Base-by-base conservation (phyloP, 2,329 filamentous ascomycete genomes). In the Monosporascus ibericus region DNA sequence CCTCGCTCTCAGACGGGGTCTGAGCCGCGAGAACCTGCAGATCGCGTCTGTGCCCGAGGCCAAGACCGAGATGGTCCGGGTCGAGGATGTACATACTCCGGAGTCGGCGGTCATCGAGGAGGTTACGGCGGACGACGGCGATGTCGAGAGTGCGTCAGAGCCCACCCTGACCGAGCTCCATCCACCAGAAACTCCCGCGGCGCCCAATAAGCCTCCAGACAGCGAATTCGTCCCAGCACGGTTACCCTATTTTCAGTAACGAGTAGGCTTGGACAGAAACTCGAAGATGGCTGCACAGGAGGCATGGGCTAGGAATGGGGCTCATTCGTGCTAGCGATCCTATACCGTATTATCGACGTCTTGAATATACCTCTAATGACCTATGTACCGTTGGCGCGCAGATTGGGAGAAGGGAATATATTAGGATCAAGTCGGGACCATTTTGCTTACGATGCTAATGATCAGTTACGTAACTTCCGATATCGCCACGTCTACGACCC, bases 211-310 rank as follows among this genome's bases (percentile, higher is more conserved):
- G 18, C 25, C 56, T 18, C 22, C 59, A 46, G 48, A 55, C 18
- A 60, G 58, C 38, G 58, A 68, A 2, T 85, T 85, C 58, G 71
- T 85, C 22, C 81, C 82, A 4, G 82, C 82, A 37, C 73, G 81
- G 53, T 65, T 86, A 54, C 82, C 82, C 38, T 73, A 75, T 50
- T 81, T 85, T 68, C 69, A 70, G 57, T 80, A 48, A 56, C 50
- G 30, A 14, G 30, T 5, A 14, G 4, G 11, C 27, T 14, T 5
- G 30, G 30, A 34, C 11, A 34, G 30, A 34, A 34, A 34, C 30
- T 34, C 30, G 30, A 34, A 34, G 30, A 34, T 34, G 17, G 18
- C 18, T 14, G 18, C 39, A 6, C 22, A 24, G 6, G 9, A 20
- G 39, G 2, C 39, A 20, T 39, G 37, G 11, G 39, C 30, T 14